Base-by-base conservation (phyloP, 208 protist genomes). In the Trypanosoma brucei region DNA sequence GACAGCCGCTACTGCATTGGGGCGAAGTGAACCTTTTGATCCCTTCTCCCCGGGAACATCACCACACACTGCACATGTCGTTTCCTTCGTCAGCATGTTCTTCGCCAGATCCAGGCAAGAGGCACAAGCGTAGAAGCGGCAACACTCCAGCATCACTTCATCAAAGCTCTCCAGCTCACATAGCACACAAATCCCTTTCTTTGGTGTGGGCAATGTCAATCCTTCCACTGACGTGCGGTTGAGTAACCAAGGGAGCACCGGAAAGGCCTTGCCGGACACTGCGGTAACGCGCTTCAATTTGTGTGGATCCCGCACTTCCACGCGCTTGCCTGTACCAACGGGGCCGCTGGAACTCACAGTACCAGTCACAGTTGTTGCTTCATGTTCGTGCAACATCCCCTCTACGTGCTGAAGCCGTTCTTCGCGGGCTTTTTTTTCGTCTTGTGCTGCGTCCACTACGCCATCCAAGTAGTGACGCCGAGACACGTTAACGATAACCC, bases 21-120 rank as follows among this genome's bases (percentile, higher is more conserved):
- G n/a, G 42, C 22, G 3, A 4, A 14, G 30, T 34, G n/a, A 36
- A 3, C n/a, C 46, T 14, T 13, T n/a, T 4, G 55, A 31, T 4
- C 59, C 45, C 30, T 45, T 38, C 33, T 35, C 39, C 3, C 53
- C 50, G 34, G 59, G 3, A 36, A 59, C 34, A 34, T 44, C 35
- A 11, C 86, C 86, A 55, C 88, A 94, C 39, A 94, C 83, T 7
- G 79, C 79, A 59, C 88, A 94, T 42, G 77, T 71, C 2, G 68
- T 60, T 49, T 83, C 84, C 35, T 77, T 70, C 45, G 73, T 72
- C 40, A 84, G 72, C 88, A 92, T 91, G 38, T 73, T 68, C 33
- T 68, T 60, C 2, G 84, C 88, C 0, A 81, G 70, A 8, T 76
- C 72, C 37, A 76, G 65, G 62, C 88, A 94, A 6, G 40, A 64